These are phyloP conservation scores for Bothriochloa decipiens DNA, from an alignment of 176 grass and related monocot genomes.

Conservation along the genomic window DNA sequence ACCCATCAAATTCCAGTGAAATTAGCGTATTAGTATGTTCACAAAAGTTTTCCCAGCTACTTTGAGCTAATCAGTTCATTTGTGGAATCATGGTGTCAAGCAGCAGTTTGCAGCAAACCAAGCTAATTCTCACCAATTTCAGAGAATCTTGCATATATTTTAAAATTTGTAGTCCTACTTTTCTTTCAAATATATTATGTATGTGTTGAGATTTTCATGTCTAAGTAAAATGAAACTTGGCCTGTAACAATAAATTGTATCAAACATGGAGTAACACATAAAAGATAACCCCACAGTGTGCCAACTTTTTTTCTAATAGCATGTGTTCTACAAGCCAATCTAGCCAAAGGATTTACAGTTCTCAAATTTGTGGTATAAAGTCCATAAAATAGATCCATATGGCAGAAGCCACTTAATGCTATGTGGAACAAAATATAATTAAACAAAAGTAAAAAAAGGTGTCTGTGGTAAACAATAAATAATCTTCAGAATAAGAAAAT, in stretches of 20 bases:
- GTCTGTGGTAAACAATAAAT: slow-evolving; percentile 5
- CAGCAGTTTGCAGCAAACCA: neutral
- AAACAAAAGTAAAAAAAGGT: slow-evolving; percentile 10
- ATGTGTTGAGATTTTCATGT: neutral
- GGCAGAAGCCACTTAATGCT: neutral
- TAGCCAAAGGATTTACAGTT: slow-evolving; percentile 7
- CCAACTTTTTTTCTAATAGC: neutral
- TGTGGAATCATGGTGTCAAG: neutral
- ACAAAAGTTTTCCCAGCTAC: neutral
- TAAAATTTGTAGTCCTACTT: neutral
- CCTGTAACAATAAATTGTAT: neutral
- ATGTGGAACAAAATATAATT: neutral
- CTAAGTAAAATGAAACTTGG: neutral
- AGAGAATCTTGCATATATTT: neutral
- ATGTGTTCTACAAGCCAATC: neutral
- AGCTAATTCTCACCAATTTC: neutral
- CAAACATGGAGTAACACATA: neutral
- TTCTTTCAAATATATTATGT: neutral
- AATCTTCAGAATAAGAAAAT: slow-evolving; percentile 8
- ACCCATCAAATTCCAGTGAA: neutral
- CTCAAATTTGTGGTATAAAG: neutral
- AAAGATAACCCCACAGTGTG: neutral
- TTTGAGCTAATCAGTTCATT: neutral
- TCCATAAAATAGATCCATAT: neutral
- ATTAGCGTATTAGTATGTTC: neutral